Percentiles rank a stretch among this genome's conserved stretches.
These are phyloP conservation scores for Dalbergia cultrata DNA, from an alignment of 306 rosid genomes.

Conservation along the genomic window DNA sequence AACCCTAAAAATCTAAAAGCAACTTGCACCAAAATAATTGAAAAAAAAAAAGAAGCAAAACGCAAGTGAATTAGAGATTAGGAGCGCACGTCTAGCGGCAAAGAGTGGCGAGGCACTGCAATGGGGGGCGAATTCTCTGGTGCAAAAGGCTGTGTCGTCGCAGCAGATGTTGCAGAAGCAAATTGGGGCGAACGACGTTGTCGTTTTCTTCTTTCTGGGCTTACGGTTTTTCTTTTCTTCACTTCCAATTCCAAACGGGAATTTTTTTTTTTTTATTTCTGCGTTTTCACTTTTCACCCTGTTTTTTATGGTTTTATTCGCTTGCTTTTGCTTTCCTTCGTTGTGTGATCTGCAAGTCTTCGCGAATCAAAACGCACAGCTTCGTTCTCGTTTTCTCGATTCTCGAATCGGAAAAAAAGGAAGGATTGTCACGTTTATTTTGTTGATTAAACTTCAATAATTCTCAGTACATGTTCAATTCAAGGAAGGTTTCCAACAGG, in stretches of 20 bases:
- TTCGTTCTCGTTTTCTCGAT: too few species aligned
- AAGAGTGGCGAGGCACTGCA: background rate
- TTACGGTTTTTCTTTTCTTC: background rate
- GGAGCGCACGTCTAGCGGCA: background rate
- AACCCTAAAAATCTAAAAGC: constrained; percentile 47
- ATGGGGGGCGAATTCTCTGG: background rate
- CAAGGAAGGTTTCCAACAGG: too few species aligned
- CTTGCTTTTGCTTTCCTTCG: too few species aligned
- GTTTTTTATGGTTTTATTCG: background rate
- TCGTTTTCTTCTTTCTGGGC: background rate
- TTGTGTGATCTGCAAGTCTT: background rate
- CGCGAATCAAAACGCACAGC: constrained; percentile 27
- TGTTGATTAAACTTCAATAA: too few species aligned
- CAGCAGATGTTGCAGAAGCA: background rate
- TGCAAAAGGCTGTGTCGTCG: background rate
- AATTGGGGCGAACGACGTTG: background rate
- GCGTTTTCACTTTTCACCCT: background rate
- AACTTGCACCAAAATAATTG: too few species aligned
- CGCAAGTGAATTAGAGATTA: background rate
- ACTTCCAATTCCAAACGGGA: background rate
- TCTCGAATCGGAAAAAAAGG: too few species aligned
- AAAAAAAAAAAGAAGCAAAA: too few species aligned
- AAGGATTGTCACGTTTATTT: too few species aligned
- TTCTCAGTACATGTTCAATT: too few species aligned
- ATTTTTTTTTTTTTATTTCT: background rate